These are phyloP conservation scores for Saprolegnia diclina DNA, from an alignment of 352 stramenopile genomes.

Conservation along the genomic window DNA sequence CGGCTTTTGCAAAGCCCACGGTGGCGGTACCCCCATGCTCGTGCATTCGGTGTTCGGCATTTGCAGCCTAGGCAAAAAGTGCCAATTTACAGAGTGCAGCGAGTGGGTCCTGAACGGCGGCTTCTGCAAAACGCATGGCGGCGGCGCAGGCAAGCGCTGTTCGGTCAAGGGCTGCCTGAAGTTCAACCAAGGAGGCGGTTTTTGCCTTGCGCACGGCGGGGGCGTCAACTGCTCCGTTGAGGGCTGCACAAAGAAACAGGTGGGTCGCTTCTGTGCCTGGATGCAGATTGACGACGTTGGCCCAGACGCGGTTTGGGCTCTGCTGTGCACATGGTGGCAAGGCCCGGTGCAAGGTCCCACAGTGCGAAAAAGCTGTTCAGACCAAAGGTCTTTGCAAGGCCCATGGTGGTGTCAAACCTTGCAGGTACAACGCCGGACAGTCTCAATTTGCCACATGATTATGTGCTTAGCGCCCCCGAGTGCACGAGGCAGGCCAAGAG, in stretches of 20 bases:
- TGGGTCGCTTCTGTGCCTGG: constrained; percentile 21
- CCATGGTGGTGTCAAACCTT: constrained; percentile 21
- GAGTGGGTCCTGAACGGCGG: constrained; percentile 64
- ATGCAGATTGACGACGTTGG: neutral
- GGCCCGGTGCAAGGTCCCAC: constrained; percentile 14
- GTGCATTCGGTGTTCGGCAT: neutral
- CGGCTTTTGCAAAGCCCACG: constrained; percentile 31
- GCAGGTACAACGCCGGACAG: constrained; percentile 10
- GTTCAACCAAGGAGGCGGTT: constrained; percentile 71
- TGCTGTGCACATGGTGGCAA: constrained; percentile 27
- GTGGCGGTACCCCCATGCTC: constrained; percentile 9
- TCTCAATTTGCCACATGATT: neutral
- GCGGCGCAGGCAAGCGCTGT: constrained; percentile 60
- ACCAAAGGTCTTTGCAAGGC: constrained; percentile 27
- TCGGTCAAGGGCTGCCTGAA: constrained; percentile 59
- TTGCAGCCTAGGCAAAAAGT: constrained; percentile 27
- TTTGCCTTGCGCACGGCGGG: constrained; percentile 64
- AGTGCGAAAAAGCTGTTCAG: constrained; percentile 22
- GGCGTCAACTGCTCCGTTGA: constrained; percentile 60
- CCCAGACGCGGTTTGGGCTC: constrained; percentile 23
- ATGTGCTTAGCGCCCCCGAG: constrained; percentile 3
- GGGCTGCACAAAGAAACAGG: constrained; percentile 75
- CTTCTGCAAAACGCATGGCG: constrained; percentile 67
- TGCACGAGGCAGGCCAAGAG: constrained; percentile 35
- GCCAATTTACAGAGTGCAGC: constrained; percentile 40